Percentiles rank a stretch among this genome's conserved stretches.
These are phyloP conservation scores for Citrullus colocynthis DNA, from an alignment of 306 rosid genomes.

Conservation along the genomic window DNA sequence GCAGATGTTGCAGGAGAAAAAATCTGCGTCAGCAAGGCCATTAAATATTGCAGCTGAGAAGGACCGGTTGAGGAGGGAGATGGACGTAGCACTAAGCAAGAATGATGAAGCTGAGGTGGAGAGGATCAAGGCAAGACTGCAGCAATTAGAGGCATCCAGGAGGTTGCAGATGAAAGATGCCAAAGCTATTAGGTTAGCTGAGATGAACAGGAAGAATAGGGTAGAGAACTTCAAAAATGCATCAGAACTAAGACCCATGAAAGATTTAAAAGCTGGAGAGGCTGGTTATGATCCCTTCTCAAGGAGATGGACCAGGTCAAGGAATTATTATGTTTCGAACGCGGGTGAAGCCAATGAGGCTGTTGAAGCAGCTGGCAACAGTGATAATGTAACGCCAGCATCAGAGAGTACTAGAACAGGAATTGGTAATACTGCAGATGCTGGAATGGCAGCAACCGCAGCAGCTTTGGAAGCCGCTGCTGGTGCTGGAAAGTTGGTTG, in stretches of 20 bases:
- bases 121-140: conserved; percentile 54
- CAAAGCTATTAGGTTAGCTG: conserved; percentile 78
- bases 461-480: conserved; percentile 90
- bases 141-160: conserved; percentile 60
- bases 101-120: conserved; percentile 47
- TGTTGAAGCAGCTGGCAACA: conserved; percentile 24
- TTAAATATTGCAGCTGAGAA: conserved; percentile 88
- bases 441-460: conserved; percentile 63
- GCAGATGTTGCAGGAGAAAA: conserved; percentile 86
- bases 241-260: conserved; percentile 46
- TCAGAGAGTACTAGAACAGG: conserved; percentile 18
- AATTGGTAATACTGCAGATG: conserved; percentile 15
- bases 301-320: conserved; percentile 95
- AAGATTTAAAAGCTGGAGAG: conserved; percentile 70
- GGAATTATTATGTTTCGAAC: conserved; percentile 61
- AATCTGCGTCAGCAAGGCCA: conserved; percentile 68
- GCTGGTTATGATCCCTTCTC: conserved; percentile 99
- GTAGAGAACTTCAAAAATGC: conserved; percentile 94
- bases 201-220: conserved; percentile 93
- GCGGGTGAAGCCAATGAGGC: conserved; percentile 37
- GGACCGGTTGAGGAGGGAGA: conserved; percentile 60
- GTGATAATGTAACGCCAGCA: conserved; percentile 14
- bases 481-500: conserved; percentile 85
- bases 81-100: conserved; percentile 57
- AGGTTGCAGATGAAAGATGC: conserved; percentile 40